These are phyloP conservation scores for Russula vinacea DNA, from an alignment of 768 basidiomycete genomes.

Conservation along the genomic window DNA sequence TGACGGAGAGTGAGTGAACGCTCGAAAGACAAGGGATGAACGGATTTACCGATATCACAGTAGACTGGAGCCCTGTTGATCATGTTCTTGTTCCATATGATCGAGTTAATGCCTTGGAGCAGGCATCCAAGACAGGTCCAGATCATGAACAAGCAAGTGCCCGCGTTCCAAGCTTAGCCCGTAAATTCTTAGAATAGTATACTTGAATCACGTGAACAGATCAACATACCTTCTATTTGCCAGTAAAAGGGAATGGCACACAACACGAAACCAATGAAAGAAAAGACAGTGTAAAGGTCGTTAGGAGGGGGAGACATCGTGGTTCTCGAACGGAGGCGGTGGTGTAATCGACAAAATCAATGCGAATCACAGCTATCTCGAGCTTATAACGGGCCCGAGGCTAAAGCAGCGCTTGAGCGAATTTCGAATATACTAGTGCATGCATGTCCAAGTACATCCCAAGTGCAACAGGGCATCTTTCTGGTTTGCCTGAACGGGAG, in stretches of 20 bases:
- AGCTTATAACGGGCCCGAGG: too few species aligned
- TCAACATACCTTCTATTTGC: constrained; percentile 47
- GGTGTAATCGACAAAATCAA: too few species aligned
- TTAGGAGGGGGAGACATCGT: constrained; percentile 7
- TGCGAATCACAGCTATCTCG: too few species aligned
- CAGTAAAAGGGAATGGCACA: constrained; percentile 52
- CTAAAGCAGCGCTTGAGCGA: too few species aligned
- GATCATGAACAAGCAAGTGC: constrained; percentile 67
- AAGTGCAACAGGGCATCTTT: too few species aligned
- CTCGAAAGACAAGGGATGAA: too few species aligned
- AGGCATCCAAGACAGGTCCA: constrained; percentile 63
- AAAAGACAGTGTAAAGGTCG: constrained; percentile 35
- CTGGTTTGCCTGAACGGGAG: too few species aligned
- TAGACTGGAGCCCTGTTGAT: constrained; percentile 47
- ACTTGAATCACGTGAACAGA: not conserved
- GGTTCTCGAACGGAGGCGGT: not conserved
- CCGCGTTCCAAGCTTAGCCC: constrained; percentile 57
- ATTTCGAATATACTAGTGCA: too few species aligned
- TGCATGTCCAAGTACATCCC: too few species aligned
- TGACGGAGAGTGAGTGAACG: not conserved
- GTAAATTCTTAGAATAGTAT: not conserved
- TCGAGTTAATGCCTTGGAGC: constrained; percentile 58
- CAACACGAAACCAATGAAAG: constrained; percentile 48
- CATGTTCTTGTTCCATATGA: constrained; percentile 64
- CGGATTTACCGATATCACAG: constrained; percentile 54